These are phyloP conservation scores for Colletotrichum phormii DNA, from an alignment of 2,329 filamentous ascomycete species.

Conservation along the genomic window DNA sequence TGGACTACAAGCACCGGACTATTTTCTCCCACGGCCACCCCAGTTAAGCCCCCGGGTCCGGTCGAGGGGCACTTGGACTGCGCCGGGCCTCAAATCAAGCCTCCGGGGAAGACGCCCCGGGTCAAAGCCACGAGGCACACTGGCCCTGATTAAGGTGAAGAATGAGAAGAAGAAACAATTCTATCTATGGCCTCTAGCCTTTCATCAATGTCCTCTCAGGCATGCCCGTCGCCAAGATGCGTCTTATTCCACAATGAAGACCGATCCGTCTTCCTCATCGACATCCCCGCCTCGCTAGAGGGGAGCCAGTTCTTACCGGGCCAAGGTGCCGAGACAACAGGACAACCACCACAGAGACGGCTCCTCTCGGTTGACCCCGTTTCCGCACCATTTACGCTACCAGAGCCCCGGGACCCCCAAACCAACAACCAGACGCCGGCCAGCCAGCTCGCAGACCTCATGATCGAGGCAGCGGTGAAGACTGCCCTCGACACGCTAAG, in stretches of 20 bases:
- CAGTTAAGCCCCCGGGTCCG: slow-evolving; percentile 22
- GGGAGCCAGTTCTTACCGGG: slow-evolving; percentile 67
- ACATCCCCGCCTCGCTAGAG: slow-evolving; percentile 78
- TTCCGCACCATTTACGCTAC: slow-evolving; percentile 60
- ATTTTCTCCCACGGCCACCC: slow-evolving; percentile 3
- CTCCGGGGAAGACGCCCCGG: slow-evolving; percentile 18
- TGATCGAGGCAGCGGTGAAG: slow-evolving; percentile 60
- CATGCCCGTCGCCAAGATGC: slow-evolving; percentile 12
- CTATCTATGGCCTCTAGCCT: slow-evolving; percentile 3
- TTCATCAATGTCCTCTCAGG: not conserved
- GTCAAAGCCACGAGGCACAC: slow-evolving; percentile 26
- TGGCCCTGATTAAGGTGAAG: not conserved
- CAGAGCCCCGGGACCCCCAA: slow-evolving; percentile 60
- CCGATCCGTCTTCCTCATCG: slow-evolving; percentile 66
- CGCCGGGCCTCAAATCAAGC: slow-evolving; percentile 8
- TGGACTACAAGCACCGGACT: not conserved
- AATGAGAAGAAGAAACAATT: not conserved
- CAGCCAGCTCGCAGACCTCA: slow-evolving; percentile 65
- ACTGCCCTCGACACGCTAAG: slow-evolving; percentile 54
- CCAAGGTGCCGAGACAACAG: slow-evolving; percentile 37
- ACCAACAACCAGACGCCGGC: slow-evolving; percentile 52
- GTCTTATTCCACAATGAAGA: slow-evolving; percentile 32
- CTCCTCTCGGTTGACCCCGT: slow-evolving; percentile 59
- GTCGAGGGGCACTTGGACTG: slow-evolving; percentile 26
- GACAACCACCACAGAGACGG: slow-evolving; percentile 48